These are phyloP conservation scores for Xylaria intraflava DNA, from an alignment of 495 filamentous ascomycete species.

Conservation along the genomic window DNA sequence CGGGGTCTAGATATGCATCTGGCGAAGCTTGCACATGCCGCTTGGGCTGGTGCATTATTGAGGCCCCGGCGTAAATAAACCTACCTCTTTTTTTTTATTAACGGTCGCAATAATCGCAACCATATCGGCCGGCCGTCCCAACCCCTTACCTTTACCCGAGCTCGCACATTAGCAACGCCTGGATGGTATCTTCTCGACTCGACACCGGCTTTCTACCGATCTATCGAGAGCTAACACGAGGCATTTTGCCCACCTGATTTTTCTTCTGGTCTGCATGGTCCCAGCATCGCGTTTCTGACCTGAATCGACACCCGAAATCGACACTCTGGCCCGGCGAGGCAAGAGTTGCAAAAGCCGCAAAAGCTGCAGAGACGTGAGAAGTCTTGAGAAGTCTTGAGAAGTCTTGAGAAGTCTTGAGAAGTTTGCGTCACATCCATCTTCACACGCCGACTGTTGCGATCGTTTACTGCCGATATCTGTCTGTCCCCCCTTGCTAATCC, in stretches of 20 bases:
- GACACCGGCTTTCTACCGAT: background rate
- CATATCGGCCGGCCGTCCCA: background rate
- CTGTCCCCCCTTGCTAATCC: conserved; percentile 4
- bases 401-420: background rate
- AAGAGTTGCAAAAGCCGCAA: background rate
- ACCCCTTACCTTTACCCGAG: background rate
- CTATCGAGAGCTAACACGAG: background rate
- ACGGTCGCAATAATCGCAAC: conserved; percentile 9
- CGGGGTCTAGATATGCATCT: background rate
- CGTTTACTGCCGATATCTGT: background rate
- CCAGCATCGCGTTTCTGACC: background rate
- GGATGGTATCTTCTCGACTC: background rate
- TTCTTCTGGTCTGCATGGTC: background rate
- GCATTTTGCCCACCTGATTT: conserved; percentile 1
- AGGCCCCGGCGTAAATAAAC: conserved; percentile 5
- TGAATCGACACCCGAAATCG: background rate
- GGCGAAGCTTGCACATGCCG: background rate
- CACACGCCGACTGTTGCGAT: conserved; percentile 5
- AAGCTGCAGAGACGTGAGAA: conserved; percentile 1
- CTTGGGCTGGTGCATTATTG: background rate
- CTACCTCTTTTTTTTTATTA: conserved; percentile 3
- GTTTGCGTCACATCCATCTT: background rate
- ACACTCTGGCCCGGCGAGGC: background rate
- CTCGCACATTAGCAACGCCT: background rate
- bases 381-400: no score